Conservation (phyloP, 2,329 filamentous ascomycete species). For the Amesomyces nigricolor region DNA sequence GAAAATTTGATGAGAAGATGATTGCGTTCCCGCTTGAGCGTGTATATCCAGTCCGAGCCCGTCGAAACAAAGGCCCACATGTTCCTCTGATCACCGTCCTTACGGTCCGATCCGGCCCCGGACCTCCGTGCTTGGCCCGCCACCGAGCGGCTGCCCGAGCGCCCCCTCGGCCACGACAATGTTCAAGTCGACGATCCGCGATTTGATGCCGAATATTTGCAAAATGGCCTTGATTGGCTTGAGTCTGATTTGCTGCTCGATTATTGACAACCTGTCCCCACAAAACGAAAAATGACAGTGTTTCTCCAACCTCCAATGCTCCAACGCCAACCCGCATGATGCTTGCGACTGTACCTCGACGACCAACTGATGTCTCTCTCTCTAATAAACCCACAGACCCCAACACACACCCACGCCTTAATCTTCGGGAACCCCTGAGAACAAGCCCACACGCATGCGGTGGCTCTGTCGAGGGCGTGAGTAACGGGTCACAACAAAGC, state of each 20-base stretch:
- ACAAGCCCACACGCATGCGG: constrained; percentile 69
- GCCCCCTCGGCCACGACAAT: neutral
- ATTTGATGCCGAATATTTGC: neutral
- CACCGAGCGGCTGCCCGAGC: neutral
- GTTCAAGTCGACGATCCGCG: neutral
- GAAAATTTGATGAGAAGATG: neutral
- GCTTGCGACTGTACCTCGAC: constrained; percentile 11
- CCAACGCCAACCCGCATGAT: constrained; percentile 5
- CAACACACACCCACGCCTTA: constrained; percentile 24
- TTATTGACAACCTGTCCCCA: constrained; percentile 1
- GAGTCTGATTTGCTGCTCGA: constrained; percentile 11
- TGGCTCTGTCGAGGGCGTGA: constrained; percentile 53
- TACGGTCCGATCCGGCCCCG: neutral
- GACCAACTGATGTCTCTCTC: neutral
- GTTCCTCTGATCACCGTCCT: neutral
- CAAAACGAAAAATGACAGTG: constrained; percentile 2
- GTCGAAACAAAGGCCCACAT: neutral
- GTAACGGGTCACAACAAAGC: constrained; percentile 24
- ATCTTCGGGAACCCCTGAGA: constrained; percentile 64
- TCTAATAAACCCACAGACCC: constrained; percentile 13
- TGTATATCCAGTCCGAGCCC: neutral
- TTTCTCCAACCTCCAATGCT: constrained; percentile 3
- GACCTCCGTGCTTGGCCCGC: too few species aligned
- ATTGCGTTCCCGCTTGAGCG: neutral
- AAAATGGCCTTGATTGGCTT: constrained; percentile 1